Evolutionary conservation across 805 yeast genomes (phyloP).

Genomic region (Teunomyces panamensis): DNA sequence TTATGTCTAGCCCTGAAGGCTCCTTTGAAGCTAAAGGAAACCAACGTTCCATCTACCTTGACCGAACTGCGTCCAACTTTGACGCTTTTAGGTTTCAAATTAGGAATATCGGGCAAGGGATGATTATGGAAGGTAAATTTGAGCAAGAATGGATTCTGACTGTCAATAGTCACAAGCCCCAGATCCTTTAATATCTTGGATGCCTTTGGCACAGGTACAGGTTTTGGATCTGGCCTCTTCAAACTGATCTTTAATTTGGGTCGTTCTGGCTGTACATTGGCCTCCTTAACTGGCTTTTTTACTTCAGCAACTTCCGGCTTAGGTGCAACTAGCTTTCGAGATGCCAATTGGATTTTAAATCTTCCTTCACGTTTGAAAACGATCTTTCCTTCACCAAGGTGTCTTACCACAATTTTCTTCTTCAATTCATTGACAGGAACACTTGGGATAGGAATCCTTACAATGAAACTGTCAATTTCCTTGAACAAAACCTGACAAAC

Average conservation of each 20-base stretch:
- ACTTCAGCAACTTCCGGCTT: constrained; percentile 7
- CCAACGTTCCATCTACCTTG: neutral
- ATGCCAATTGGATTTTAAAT: constrained; percentile 49
- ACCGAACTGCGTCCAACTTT: constrained; percentile 7
- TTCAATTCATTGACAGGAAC: constrained; percentile 42
- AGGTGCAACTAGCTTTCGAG: constrained; percentile 12
- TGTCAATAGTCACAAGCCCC: neutral
- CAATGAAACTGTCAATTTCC: constrained; percentile 58
- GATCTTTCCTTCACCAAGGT: constrained; percentile 52
- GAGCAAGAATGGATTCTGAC: neutral
- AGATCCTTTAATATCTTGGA: neutral
- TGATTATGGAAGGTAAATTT: constrained; percentile 11
- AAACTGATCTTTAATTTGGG: constrained; percentile 9
- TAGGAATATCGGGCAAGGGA: constrained; percentile 7
- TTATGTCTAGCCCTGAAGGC: constrained; percentile 5
- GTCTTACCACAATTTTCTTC: constrained; percentile 60
- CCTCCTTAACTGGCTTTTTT: constrained; percentile 1
- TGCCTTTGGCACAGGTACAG: constrained; percentile 1
- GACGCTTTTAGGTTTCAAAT: constrained; percentile 1
- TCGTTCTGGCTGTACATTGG: constrained; percentile 7
- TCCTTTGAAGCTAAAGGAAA: constrained; percentile 7
- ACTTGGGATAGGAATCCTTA: constrained; percentile 64
- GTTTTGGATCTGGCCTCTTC: neutral
- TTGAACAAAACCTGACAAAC: constrained; percentile 63
- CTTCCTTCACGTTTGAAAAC: constrained; percentile 60